Evolutionary conservation across 2,329 filamentous ascomycete genomes (phyloP).

Genomic region (Penicillium sp.): DNA sequence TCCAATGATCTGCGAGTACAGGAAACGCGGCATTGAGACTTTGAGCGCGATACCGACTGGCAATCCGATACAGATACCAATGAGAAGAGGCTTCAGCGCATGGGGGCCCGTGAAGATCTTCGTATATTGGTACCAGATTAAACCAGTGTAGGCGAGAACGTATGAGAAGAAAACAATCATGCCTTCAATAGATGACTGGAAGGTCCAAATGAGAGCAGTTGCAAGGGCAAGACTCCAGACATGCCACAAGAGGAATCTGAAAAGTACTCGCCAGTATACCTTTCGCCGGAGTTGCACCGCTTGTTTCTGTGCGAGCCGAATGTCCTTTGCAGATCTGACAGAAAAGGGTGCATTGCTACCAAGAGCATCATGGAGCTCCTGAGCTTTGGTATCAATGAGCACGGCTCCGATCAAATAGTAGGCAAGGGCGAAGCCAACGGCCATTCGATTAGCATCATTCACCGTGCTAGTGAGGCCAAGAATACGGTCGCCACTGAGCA

Average conservation of each 20-base stretch:
- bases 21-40: conserved; percentile 39
- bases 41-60: conserved; percentile 49
- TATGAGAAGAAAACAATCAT: conserved; percentile 54
- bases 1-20: conserved; percentile 50
- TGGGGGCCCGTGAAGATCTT: conserved; percentile 55
- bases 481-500: conserved; percentile 48
- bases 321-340: conserved; percentile 44
- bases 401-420: conserved; percentile 60
- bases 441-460: conserved; percentile 44
- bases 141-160: conserved; percentile 51
- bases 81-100: conserved; percentile 49
- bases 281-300: conserved; percentile 49
- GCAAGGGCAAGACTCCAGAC: conserved; percentile 55
- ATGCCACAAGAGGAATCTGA: conserved; percentile 52
- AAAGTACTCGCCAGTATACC: conserved; percentile 54
- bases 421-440: conserved; percentile 56
- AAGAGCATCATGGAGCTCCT: conserved; percentile 50
- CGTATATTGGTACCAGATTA: conserved; percentile 56
- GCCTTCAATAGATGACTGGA: conserved; percentile 45
- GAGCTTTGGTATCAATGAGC: conserved; percentile 56
- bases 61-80: conserved; percentile 50
- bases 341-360: conserved; percentile 44
- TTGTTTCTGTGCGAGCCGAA: conserved; percentile 47
- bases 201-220: conserved; percentile 54
- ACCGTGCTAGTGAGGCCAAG: conserved; percentile 41